These are phyloP conservation scores for Casuarina glauca DNA, from an alignment of 306 rosid genomes.

Conservation along the genomic window DNA sequence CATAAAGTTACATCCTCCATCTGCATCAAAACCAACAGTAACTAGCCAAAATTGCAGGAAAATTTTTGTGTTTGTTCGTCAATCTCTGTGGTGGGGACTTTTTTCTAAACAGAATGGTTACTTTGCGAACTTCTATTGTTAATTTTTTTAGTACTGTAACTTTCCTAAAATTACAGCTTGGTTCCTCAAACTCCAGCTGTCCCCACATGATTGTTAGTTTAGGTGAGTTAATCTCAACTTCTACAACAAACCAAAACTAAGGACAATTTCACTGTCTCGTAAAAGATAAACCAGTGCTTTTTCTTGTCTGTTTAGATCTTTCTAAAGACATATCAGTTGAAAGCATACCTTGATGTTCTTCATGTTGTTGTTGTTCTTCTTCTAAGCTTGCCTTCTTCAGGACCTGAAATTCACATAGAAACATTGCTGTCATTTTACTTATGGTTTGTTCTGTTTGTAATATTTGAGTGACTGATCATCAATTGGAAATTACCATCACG, in stretches of 20 bases:
- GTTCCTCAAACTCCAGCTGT: no score
- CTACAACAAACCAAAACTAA: neutral
- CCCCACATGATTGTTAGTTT: neutral
- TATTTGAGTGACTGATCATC: neutral
- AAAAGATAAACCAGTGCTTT: neutral
- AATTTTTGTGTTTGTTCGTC: neutral
- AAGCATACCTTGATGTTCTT: slow-evolving; percentile 49
- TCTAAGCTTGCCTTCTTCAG: slow-evolving; percentile 49
- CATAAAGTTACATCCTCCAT: slow-evolving; percentile 49
- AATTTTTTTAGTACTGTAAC: neutral
- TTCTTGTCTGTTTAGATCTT: neutral
- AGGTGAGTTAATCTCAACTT: slow-evolving; percentile 15
- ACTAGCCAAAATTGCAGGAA: neutral
- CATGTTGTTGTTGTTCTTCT: slow-evolving; percentile 31
- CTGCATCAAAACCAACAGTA: slow-evolving; percentile 20
- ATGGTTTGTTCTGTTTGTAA: slow-evolving; percentile 4
- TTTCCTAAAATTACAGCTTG: neutral
- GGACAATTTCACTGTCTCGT: neutral
- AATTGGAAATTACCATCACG: neutral
- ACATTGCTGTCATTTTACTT: slow-evolving; percentile 18
- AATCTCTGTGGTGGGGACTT: slow-evolving; percentile 1
- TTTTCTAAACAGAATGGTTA: neutral
- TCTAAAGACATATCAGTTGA: slow-evolving; percentile 18
- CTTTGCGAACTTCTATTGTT: neutral
- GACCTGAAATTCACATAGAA: slow-evolving; percentile 44